Evolutionary conservation across 2,329 filamentous ascomycete genomes (phyloP).

Genomic region (Aureobasidium sp.): DNA sequence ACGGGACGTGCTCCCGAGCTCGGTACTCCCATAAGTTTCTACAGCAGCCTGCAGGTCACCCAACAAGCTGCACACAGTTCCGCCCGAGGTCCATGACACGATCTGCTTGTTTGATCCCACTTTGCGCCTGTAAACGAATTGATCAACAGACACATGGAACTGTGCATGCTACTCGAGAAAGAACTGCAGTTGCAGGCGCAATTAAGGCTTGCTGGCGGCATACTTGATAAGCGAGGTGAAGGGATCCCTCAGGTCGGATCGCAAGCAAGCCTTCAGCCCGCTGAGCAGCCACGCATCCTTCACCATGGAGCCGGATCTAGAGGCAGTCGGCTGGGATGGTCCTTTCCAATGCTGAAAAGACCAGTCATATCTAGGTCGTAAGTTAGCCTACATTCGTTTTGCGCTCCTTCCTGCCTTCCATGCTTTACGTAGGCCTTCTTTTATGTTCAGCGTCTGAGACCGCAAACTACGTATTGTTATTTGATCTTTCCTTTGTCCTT

Average conservation of each 20-base stretch:
- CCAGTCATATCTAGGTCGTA: neutral
- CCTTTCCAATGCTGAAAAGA: neutral
- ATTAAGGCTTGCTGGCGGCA: neutral
- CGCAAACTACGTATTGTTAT: neutral
- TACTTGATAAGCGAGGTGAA: neutral
- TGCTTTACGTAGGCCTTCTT: too few relatives aligned
- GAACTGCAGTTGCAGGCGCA: neutral
- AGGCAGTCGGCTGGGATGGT: neutral
- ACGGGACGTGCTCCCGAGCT: neutral
- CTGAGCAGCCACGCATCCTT: neutral
- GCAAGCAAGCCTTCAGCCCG: neutral
- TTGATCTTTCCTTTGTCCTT: neutral
- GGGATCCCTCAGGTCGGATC: neutral
- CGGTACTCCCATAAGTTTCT: neutral
- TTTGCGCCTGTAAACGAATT: neutral
- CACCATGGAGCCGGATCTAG: neutral
- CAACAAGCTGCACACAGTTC: neutral
- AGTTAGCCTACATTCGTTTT: neutral
- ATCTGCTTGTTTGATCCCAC: neutral
- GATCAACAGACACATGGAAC: neutral
- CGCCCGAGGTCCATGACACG: neutral
- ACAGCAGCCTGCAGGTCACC: neutral
- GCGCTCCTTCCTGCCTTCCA: neutral
- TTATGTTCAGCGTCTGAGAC: neutral
- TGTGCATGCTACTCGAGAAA: neutral